A percentile compares a stretch with the other conserved stretches of the same genome.
These are phyloP conservation scores for Selaginella moellendorffii DNA, from an alignment of 75 land plant genomes.

Conservation along the genomic window DNA sequence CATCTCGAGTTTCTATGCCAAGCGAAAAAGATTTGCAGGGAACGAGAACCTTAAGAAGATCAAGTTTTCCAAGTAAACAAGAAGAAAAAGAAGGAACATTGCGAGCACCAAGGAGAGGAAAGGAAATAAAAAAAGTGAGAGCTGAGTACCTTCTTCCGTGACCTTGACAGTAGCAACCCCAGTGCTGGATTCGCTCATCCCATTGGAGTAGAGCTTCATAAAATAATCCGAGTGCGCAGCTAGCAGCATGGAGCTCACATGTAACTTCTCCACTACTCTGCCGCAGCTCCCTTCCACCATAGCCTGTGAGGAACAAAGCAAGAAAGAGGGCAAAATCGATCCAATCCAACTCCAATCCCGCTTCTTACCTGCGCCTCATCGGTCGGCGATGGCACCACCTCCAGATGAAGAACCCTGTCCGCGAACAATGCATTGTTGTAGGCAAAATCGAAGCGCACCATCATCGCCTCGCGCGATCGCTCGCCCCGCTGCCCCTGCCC, in stretches of 20 bases:
- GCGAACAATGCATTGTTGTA: constrained; percentile 25
- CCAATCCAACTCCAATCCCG: too few species aligned
- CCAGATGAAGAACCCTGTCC: constrained; percentile 21
- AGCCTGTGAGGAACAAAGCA: too few species aligned
- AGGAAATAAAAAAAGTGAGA: too few species aligned
- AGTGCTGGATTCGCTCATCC: constrained; percentile 33
- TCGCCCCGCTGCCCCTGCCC: background rate
- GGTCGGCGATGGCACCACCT: constrained; percentile 1
- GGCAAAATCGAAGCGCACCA: constrained; percentile 26
- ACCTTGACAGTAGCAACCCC: constrained; percentile 20
- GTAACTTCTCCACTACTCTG: constrained; percentile 10
- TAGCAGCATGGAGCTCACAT: constrained; percentile 27
- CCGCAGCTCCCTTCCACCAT: too few species aligned
- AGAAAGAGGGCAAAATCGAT: too few species aligned
- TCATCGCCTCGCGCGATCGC: background rate
- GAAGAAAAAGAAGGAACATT: too few species aligned
- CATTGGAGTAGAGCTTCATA: constrained; percentile 31
- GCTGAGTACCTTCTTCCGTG: constrained; percentile 22
- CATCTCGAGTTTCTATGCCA: too few species aligned
- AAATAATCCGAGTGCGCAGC: constrained; percentile 36
- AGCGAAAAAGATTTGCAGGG: too few species aligned
- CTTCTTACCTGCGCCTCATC: background rate
- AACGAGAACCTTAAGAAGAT: too few species aligned
- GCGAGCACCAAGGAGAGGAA: too few species aligned
- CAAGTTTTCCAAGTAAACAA: too few species aligned